Base-by-base conservation (phyloP, 768 basidiomycete species). In the Tricholoma flavovirens region DNA sequence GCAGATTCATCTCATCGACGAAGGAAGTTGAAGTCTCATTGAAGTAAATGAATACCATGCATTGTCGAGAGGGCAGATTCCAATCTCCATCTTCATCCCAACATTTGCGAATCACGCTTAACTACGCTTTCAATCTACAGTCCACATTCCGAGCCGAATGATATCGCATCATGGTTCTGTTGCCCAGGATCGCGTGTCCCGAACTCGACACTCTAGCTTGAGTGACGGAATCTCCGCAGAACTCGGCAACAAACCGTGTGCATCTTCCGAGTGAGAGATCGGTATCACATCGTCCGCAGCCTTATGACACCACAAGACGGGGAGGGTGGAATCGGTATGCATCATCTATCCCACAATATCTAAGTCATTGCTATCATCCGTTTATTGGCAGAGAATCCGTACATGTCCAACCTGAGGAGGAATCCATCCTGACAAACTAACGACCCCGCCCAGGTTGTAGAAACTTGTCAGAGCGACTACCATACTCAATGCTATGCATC, bases 231-330 rank as follows among this genome's bases (percentile, higher is more conserved):
- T 61, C 11, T 61, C 58, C 14, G 73, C 56, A 24, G 56, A 56
- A n/a, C 65, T 58, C 11, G 65, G 61, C 21, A 78, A 59, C 57
- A 73, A 77, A 2, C 59, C 35, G 14, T 68, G 62, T 4, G 67
- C 66, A 42, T 74, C 70, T 51, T 72, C 62, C 1, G 63, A 74
- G 51, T 67, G 65, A 6, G 65, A 60, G 4, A 70, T 52, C 3
- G 77, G 76, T 26, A 79, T 73, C 26, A 73, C 71, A 0, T 29
- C 40, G 54, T 79, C 77, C 9, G 62, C 62, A 24, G 40, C 62
- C n/a, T 77, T 77, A 51, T 78, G 75, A 10, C 72, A 73, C 72
- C 75, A 78, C 45, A 79, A 66, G 5, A 79, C 66, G 1, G 75
- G 76, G 4, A 76, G 60, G 49, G 59, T 65, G 15, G 72, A 70